phyloP scores from a whole-genome alignment of 2,329 filamentous ascomycete genomes.

The Botrytis hyacinthi region DNA sequence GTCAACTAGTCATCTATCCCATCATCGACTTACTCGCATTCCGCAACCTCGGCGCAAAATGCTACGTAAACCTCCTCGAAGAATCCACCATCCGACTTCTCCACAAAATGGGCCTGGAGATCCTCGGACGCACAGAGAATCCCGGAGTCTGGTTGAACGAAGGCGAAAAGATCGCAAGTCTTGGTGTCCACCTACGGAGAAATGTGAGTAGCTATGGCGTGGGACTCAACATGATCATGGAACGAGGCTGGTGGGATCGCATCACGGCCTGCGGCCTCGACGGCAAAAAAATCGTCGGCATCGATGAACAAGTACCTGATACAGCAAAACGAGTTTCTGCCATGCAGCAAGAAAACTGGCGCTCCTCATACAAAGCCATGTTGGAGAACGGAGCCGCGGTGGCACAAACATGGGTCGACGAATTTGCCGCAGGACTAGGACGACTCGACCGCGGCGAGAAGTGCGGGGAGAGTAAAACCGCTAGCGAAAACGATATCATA shows the following conservation, averaged over 20 bases:
- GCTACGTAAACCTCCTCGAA: slow-evolving; percentile 1
- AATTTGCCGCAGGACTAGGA: background rate
- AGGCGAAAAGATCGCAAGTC: slow-evolving; percentile 74
- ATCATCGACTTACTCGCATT: slow-evolving; percentile 60
- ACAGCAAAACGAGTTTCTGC: background rate
- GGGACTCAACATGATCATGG: slow-evolving; percentile 72
- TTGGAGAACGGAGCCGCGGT: background rate
- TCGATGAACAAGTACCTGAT: slow-evolving; percentile 41
- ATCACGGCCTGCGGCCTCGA: slow-evolving; percentile 90
- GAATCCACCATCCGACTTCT: slow-evolving; percentile 7
- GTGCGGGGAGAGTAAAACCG: background rate
- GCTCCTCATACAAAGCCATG: too few relatives aligned
- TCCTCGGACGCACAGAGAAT: slow-evolving; percentile 54
- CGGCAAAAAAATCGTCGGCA: slow-evolving; percentile 75
- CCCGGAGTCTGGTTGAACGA: slow-evolving; percentile 41
- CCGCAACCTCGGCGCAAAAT: background rate
- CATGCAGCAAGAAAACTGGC: too few relatives aligned
- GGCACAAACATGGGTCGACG: background rate
- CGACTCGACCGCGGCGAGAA: slow-evolving; percentile 1
- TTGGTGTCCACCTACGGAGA: slow-evolving; percentile 87
- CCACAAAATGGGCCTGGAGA: background rate
- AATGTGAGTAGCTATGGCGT: slow-evolving; percentile 83
- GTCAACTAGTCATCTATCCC: slow-evolving; percentile 90
- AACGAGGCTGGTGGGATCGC: slow-evolving; percentile 62
- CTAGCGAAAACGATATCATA: background rate